Percentiles rank a stretch among this genome's conserved stretches.
phyloP scores from a whole-genome alignment of 176 grass and related monocot species.

The Musa schizocarpa region DNA sequence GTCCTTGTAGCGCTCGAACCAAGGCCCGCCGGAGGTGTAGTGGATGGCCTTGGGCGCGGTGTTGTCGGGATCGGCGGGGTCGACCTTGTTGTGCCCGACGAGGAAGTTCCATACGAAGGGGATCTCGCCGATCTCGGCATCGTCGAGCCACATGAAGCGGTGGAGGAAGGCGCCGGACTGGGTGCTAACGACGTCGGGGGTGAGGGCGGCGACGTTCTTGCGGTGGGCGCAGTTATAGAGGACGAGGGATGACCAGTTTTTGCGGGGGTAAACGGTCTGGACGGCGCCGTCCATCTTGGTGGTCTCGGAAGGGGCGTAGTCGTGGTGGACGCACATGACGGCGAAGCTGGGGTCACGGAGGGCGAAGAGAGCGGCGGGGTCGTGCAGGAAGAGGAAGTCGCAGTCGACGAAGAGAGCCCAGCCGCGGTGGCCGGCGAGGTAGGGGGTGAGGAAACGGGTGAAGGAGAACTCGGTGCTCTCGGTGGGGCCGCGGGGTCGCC shows the following conservation, averaged over 20 bases:
- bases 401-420: conserved; percentile 87
- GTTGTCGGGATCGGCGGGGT: conserved; percentile 25
- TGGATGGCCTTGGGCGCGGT: conserved; percentile 52
- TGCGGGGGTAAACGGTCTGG: conserved; percentile 72
- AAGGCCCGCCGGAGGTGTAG: conserved; percentile 66
- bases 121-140: conserved; percentile 59
- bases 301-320: conserved; percentile 51
- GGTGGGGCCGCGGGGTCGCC: conserved; percentile 44
- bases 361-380: conserved; percentile 41
- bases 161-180: conserved; percentile 50
- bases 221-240: conserved; percentile 71
- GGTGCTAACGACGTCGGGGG: conserved; percentile 53
- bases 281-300: conserved; percentile 87
- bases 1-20: conserved; percentile 65
- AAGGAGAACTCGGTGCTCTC: conserved; percentile 95
- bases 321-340: conserved; percentile 61
- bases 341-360: conserved; percentile 8
- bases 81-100: conserved; percentile 59
- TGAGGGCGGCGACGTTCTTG: conserved; percentile 63
- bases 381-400: conserved; percentile 80
- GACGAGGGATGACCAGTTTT: conserved; percentile 96
- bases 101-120: conserved; percentile 78
- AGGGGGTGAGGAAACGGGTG: conserved; percentile 76
- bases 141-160: conserved; percentile 75
- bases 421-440: conserved; percentile 50